Base-by-base conservation (phyloP, 2,329 filamentous ascomycete genomes). In the Colletotrichum sp. region DNA sequence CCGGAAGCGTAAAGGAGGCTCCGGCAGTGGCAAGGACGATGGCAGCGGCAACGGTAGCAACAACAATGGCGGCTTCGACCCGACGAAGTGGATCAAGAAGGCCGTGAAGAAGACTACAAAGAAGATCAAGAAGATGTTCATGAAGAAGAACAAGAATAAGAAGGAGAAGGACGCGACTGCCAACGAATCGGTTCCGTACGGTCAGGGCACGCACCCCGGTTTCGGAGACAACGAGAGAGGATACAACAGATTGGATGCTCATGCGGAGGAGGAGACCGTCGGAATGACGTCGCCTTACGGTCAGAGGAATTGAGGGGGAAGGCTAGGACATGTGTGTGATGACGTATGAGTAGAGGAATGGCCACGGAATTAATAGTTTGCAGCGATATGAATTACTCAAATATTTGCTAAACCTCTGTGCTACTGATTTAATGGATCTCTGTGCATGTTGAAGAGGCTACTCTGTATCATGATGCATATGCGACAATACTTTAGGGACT, bases 121-220 rank as follows among this genome's bases (percentile, higher is more conserved):
- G 57, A 74, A 74, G 71, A 70, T 70, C 32, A 74, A 59, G 71
- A 74, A 74, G 59, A 74, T 73, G 71, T 62, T 73, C 13, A 21
- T 44, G 8, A 73, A 44, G 71, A 73, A 73, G 28, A 70, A 39
- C 24, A 70, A 74, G 30, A 73, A 70, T 28, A 24, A 55, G 24
- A 70, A 73, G 32, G 21, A 39, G 18, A n/a, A 26, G 8, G 44
- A 39, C 28, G 30, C 66, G 6, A n/a, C 32, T 21, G 55, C 32
- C 13, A 30, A 60, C 28, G n/a, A 49, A 1, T 59, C 34, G 7
- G 32, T 34, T 6, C 36, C 65, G 0, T 73, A 73, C 39, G 71
- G 71, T 5, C 64, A 69, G 39, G 71, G 65, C 6, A 73, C 71
- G 13, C 71, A 73, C 21, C 71, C 71, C 8, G 71, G 71, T 21